Evolutionary conservation across 208 protist genomes (phyloP).

Genomic region (Novymonas esmeraldas): DNA sequence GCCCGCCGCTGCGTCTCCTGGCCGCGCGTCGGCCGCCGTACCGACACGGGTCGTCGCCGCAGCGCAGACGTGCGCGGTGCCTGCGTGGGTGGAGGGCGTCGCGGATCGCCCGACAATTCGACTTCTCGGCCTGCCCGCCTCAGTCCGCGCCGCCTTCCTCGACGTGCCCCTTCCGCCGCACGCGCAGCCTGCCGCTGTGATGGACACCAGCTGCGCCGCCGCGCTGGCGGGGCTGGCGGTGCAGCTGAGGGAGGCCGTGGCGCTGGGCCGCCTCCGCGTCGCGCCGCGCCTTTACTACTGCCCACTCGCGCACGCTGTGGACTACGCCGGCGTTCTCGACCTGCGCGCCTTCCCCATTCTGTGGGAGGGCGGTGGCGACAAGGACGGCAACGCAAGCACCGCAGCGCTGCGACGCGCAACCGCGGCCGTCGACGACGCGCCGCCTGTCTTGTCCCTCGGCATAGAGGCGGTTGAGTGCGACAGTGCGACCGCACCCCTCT

Average conservation of each 20-base stretch:
- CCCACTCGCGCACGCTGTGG: slow-evolving; percentile 56
- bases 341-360: slow-evolving; percentile 38
- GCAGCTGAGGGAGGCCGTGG: slow-evolving; percentile 10
- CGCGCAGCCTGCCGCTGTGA: slow-evolving; percentile 3
- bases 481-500: background rate
- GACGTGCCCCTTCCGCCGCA: slow-evolving; percentile 13
- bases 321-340: slow-evolving; percentile 57
- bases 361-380: background rate
- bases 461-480: background rate
- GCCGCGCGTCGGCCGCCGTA: background rate
- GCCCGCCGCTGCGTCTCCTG: background rate
- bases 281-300: slow-evolving; percentile 42
- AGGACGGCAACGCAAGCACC: background rate
- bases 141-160: slow-evolving; percentile 20
- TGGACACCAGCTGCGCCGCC: slow-evolving; percentile 20
- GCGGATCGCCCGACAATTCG: slow-evolving; percentile 4
- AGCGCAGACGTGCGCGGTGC: background rate
- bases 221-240: slow-evolving; percentile 10
- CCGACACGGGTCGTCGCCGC: background rate
- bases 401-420: background rate
- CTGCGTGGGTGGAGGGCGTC: background rate
- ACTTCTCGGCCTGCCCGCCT: slow-evolving; percentile 14
- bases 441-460: slow-evolving; percentile 39
- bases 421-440: background rate
- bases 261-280: background rate